Percentiles rank a stretch among this genome's conserved stretches.
phyloP scores from a whole-genome alignment of 179 eudicot species.

The Beta corolliflora region DNA sequence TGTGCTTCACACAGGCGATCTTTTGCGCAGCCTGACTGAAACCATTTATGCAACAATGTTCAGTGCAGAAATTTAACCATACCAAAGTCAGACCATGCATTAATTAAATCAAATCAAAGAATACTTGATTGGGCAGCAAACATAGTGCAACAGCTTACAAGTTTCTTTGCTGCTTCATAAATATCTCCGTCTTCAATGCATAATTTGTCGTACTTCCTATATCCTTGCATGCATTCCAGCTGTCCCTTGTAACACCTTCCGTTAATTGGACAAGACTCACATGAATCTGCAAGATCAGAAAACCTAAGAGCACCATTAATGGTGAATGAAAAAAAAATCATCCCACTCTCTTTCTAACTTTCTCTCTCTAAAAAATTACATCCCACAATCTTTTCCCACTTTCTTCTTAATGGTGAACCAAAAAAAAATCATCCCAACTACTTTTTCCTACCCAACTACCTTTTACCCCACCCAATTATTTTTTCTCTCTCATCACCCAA shows the following conservation, averaged over 20 bases:
- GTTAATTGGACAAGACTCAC: slow-evolving; percentile 85
- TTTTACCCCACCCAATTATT: too few species aligned
- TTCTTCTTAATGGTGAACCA: too few species aligned
- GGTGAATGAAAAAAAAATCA: too few species aligned
- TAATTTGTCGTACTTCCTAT: slow-evolving; percentile 55
- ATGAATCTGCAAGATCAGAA: slow-evolving; percentile 51
- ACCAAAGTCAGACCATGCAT: neutral
- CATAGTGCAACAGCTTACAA: slow-evolving; percentile 46
- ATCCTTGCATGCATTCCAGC: slow-evolving; percentile 73
- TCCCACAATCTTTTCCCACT: too few species aligned
- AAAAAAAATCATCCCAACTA: too few species aligned
- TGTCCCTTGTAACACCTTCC: slow-evolving; percentile 75
- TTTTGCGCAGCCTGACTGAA: slow-evolving; percentile 70
- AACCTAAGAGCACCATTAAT: too few species aligned
- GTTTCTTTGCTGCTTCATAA: slow-evolving; percentile 57
- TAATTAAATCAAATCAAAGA: neutral
- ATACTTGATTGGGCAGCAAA: neutral
- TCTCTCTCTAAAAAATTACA: too few species aligned
- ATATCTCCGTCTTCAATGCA: slow-evolving; percentile 86
- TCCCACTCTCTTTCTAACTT: too few species aligned
- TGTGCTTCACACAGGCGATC: slow-evolving; percentile 62
- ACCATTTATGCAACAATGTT: neutral
- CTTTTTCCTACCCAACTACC: too few species aligned
- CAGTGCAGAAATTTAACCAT: neutral
- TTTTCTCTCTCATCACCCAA: too few species aligned